Evolutionary conservation across 192 early-diverging fungal species (phyloP), one percentile per base, ranked within the genome.

Genomic region (Lobosporangium transversale): DNA sequence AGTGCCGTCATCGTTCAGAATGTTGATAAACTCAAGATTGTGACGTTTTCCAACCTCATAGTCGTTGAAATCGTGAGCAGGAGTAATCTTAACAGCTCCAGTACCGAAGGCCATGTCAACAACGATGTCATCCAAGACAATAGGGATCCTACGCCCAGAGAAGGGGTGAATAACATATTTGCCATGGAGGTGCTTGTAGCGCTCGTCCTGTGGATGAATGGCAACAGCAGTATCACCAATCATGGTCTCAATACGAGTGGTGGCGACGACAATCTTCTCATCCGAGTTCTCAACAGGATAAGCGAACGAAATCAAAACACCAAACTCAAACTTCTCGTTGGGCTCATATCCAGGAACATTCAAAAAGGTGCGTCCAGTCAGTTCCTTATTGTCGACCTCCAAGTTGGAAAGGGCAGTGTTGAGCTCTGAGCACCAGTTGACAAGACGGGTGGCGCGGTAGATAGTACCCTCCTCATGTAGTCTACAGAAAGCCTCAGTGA

Each of bases 171-270:
- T 81, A 15, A 89, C 96, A 74, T 81, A 94, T 80, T 97, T 98
- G 33, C 98, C 98, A 51, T 94, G 92, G 23, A 98, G 90, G 70
- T 97, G 93, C 87, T 85, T 94, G 86, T 98, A 99, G 51, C 98
- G 91, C 59, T 85, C 79, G 79, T 99, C 98, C 23, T 89, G 70
- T 26, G 98, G 96, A 68, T 99, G 93, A 33, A 99, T 91, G 48
- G 94, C 96, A 80, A 99, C 88, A 17, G 94, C 98, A 8, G 96
- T 93, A 84, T 99, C 98, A 60, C 97, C 98, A 24, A 99, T 86
- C 98, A 99, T 99, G 52, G 98, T 99, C 84, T 99, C 98, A 57
- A 97, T 86, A 93, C 98, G 96, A 11, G 98, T 99, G 12, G 98
- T 99, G 10, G 98, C 98, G 48, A 99, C 94, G 69, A 95, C 80